These are phyloP conservation scores for Colletotrichum liriopes DNA, from an alignment of 2,329 filamentous ascomycete genomes.

Conservation along the genomic window DNA sequence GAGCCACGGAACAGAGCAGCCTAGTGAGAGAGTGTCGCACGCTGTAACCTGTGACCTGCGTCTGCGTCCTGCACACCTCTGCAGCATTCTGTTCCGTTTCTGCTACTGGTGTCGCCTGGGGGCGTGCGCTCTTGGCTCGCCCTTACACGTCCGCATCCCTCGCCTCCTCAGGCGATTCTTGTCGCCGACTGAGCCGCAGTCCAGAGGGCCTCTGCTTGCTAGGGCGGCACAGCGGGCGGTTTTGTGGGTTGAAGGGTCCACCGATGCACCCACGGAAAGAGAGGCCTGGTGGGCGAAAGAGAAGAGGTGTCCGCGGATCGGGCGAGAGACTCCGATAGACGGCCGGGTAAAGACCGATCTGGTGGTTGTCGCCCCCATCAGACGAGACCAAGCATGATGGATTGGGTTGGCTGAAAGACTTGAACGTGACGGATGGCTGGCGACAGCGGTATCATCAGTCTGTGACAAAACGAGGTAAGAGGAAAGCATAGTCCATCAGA, in stretches of 20 bases:
- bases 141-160: not conserved
- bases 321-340: slow-evolving; percentile 27
- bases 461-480: not conserved
- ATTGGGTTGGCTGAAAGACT: not conserved
- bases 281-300: slow-evolving; percentile 16
- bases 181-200: not conserved
- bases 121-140: not conserved
- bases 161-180: not conserved
- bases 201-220: slow-evolving; percentile 7
- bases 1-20: not conserved
- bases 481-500: not conserved
- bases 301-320: not conserved
- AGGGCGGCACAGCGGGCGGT: slow-evolving; percentile 19
- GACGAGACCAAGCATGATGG: not conserved
- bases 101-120: not conserved
- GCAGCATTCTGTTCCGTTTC: not conserved
- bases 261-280: slow-evolving; percentile 24
- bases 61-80: slow-evolving; percentile 21
- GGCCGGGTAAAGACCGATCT: slow-evolving; percentile 29
- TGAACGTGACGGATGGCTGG: not conserved
- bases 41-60: slow-evolving; percentile 10
- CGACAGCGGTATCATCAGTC: not conserved
- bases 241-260: slow-evolving; percentile 26
- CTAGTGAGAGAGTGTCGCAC: slow-evolving; percentile 15
- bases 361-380: not conserved